A percentile compares a stretch with the other conserved stretches of the same genome.
Conservation (phyloP, 2,329 filamentous ascomycete genomes). For the Colletotrichum cereale region DNA sequence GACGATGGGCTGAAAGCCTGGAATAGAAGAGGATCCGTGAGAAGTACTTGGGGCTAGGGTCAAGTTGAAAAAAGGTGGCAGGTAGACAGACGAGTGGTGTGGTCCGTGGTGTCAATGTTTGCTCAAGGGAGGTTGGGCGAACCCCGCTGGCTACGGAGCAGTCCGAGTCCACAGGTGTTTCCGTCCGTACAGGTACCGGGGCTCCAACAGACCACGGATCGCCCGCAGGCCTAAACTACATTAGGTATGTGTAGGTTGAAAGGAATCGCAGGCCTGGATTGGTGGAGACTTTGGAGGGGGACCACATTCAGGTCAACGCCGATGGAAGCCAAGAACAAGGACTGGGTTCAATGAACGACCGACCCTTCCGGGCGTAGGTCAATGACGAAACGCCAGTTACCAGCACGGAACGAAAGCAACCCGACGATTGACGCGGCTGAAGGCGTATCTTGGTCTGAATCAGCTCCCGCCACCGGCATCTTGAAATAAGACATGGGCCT, state of each 20-base stretch:
- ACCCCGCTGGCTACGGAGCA: constrained; percentile 25
- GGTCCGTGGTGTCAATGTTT: constrained; percentile 36
- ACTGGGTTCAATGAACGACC: not conserved
- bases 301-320: not conserved
- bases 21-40: constrained; percentile 27
- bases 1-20: constrained; percentile 31
- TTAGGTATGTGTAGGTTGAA: not conserved
- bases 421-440: constrained; percentile 5
- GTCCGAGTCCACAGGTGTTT: not conserved
- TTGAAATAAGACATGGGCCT: not conserved
- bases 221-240: not conserved
- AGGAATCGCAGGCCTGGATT: constrained; percentile 10
- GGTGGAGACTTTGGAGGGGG: not conserved
- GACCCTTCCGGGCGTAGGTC: not conserved
- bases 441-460: not conserved
- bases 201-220: constrained; percentile 10
- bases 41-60: constrained; percentile 20
- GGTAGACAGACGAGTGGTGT: constrained; percentile 22
- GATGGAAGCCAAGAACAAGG: not conserved
- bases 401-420: constrained; percentile 1
- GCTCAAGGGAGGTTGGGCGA: constrained; percentile 26
- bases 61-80: constrained; percentile 26
- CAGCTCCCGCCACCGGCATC: constrained; percentile 1
- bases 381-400: not conserved
- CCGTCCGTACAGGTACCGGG: constrained; percentile 16